phyloP scores from a whole-genome alignment of 352 stramenopile genomes.

The Phytophthora vignae region DNA sequence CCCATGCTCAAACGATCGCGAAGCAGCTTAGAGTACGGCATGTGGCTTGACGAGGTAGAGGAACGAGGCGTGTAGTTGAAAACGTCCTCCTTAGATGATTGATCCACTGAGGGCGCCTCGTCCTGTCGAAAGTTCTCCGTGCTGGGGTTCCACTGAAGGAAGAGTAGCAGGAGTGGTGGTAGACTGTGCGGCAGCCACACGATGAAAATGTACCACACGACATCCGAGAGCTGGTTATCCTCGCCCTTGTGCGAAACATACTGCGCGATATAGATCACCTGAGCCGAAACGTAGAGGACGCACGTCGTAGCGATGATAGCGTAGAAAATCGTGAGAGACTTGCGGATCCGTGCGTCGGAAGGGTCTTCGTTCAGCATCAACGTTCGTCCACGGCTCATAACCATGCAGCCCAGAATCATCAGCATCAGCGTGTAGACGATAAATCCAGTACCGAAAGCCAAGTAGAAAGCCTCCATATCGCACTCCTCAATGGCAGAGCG shows the following conservation, averaged over 20 bases:
- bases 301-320: constrained; percentile 88
- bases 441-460: constrained; percentile 79
- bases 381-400: constrained; percentile 85
- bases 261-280: constrained; percentile 90
- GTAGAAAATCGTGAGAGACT: constrained; percentile 91
- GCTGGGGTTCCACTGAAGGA: constrained; percentile 88
- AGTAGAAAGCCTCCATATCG: constrained; percentile 83
- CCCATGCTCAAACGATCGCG: constrained; percentile 79
- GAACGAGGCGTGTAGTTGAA: constrained; percentile 87
- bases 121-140: constrained; percentile 73
- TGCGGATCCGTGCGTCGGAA: constrained; percentile 81
- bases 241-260: constrained; percentile 72
- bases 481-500: constrained; percentile 76
- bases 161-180: constrained; percentile 79
- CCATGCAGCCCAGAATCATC: constrained; percentile 88
- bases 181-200: constrained; percentile 84
- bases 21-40: constrained; percentile 82
- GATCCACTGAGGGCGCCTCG: constrained; percentile 63
- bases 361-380: constrained; percentile 90
- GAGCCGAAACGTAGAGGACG: constrained; percentile 86
- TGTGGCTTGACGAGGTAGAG: constrained; percentile 79
- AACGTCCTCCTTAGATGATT: constrained; percentile 84
- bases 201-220: constrained; percentile 91
- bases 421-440: constrained; percentile 88
- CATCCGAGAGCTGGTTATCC: constrained; percentile 75